Base-by-base conservation (phyloP, 83 land plant genomes). In the Isoetes engelmannii region DNA sequence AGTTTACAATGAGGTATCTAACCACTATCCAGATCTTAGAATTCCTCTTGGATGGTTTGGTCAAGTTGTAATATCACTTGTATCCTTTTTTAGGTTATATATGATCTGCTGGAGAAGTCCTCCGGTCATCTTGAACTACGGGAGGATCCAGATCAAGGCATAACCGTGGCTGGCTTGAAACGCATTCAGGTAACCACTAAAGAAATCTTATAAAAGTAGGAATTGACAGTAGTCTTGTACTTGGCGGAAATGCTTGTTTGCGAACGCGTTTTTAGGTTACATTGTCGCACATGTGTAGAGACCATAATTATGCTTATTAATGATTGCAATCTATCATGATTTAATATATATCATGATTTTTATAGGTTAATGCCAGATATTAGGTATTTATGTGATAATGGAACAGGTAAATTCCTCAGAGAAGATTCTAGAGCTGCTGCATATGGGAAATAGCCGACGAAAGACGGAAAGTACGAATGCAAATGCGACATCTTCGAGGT, bases 401-500 rank as follows among this genome's bases (percentile, higher is more conserved):
- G 44, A 47, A 48, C 75, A 92, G 98, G 98, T 92, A 5, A 82
- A 83, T 44, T 87, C 98, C 56, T 92, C 98, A 54, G 89, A 87
- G 67, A 92, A 79, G 68, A 92, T 92, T 69, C 81, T 92, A 70
- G 98, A 92, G 69, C 92, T 92, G 49, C 77, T 92, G 15, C 85
- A 88, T 74, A 66, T 87, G 72, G 98, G 98, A 20, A 92, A 92
- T 62, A 82, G 87, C 70, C 85, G 98, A 57, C 81, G 98, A 6
- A 92, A 92, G 77, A 92, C 92, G 5, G 98, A 92, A 73, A 87
- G 98, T 75, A 92, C 98, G 44, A 90, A 92, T 61, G 96, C 82
- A 53, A 92, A 92, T 84, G 89, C 84, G 43, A 89, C 95, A 43
- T 92, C 98, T 47, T 92, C 98, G 58, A 79, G 98, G 98, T 87